phyloP scores from a whole-genome alignment of 352 stramenopile genomes.

The Phytophthora foliorum region DNA sequence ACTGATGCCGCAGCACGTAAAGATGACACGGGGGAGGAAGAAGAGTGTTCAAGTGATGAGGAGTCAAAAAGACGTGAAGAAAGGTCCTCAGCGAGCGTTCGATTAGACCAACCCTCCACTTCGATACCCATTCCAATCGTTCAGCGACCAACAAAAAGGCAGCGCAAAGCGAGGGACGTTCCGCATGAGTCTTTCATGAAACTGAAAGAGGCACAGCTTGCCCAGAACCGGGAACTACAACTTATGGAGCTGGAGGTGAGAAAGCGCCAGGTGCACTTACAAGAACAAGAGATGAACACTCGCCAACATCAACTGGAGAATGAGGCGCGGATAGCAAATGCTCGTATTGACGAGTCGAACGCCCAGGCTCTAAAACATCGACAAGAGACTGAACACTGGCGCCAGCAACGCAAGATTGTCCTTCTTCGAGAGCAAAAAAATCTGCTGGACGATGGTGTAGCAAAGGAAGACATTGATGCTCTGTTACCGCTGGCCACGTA shows the following conservation, averaged over 20 bases:
- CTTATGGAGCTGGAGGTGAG: slow-evolving; percentile 4
- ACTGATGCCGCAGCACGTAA: not conserved
- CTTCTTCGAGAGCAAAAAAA: slow-evolving; percentile 26
- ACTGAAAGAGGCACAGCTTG: slow-evolving; percentile 11
- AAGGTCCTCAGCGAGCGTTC: not conserved
- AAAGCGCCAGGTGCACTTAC: not conserved
- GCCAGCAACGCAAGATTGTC: slow-evolving; percentile 8
- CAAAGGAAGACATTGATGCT: slow-evolving; percentile 19
- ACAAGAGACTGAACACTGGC: slow-evolving; percentile 17
- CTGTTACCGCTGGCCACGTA: slow-evolving; percentile 16
- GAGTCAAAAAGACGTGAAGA: not conserved
- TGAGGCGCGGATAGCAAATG: not conserved
- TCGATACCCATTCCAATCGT: not conserved
- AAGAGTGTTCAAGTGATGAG: not conserved
- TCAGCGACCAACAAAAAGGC: not conserved
- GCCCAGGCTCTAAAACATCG: slow-evolving; percentile 13
- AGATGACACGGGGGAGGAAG: not conserved
- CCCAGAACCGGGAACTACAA: slow-evolving; percentile 1
- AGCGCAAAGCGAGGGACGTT: not conserved
- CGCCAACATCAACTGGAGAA: slow-evolving; percentile 15
- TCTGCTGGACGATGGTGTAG: slow-evolving; percentile 21
- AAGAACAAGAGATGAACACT: not conserved
- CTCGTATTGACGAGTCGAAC: slow-evolving; percentile 11
- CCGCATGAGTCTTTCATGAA: not conserved
- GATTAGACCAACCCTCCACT: no score